Conservation (phyloP, 495 filamentous ascomycete species). For the Stereocaulon alpinum region DNA sequence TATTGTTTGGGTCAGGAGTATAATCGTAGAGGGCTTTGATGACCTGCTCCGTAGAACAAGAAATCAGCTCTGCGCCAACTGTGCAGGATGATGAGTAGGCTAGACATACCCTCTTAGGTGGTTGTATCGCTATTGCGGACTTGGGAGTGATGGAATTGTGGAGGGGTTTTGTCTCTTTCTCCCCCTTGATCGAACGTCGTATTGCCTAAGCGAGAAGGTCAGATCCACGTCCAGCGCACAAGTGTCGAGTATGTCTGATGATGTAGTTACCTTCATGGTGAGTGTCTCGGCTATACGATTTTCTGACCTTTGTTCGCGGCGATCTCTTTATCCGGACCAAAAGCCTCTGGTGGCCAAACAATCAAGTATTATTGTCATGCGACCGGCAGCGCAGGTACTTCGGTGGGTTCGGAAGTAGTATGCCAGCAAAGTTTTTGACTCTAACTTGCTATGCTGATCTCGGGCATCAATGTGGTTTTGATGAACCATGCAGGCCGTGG, state of each 20-base stretch:
- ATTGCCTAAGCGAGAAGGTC: conserved; percentile 6
- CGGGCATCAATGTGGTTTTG: background rate
- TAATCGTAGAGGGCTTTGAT: conserved; percentile 97
- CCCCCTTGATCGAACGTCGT: conserved; percentile 76
- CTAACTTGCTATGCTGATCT: background rate
- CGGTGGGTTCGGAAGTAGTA: background rate
- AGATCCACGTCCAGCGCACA: no score
- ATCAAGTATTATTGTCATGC: conserved; percentile 8
- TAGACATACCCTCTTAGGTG: conserved; percentile 81
- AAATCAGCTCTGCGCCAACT: background rate
- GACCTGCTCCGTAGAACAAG: conserved; percentile 46
- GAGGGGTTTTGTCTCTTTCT: conserved; percentile 63
- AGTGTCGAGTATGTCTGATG: no score
- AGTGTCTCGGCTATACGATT: no score
- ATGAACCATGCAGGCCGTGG: conserved; percentile 2
- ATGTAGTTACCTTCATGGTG: background rate
- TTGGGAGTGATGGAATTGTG: conserved; percentile 87
- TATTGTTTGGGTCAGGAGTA: conserved; percentile 51
- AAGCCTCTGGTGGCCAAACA: background rate
- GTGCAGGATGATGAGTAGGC: conserved; percentile 7
- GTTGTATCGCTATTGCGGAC: conserved; percentile 85
- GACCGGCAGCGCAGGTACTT: conserved; percentile 1
- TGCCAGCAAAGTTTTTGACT: background rate
- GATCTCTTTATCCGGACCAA: conserved; percentile 8
- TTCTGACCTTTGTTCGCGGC: background rate